Evolutionary conservation across 192 early-diverging fungal species (phyloP), one percentile per base, ranked within the genome.

Genomic region (Coemansia sp.): DNA sequence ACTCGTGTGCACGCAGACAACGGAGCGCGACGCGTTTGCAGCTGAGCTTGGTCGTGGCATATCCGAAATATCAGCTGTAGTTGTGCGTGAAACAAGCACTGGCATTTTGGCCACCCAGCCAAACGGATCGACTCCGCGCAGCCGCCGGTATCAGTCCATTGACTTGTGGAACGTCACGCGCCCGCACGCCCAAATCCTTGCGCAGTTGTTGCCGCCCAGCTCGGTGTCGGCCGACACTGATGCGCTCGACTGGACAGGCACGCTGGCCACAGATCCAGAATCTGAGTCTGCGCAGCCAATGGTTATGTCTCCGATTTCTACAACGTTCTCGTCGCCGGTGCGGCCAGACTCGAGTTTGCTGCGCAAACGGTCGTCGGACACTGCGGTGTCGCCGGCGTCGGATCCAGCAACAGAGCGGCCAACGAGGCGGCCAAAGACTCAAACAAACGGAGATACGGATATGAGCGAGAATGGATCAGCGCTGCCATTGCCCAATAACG

Each of bases 331-430:
- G 52, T 54, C 52, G 52, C 52, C 52, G 14, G 9, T 28, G n/a
- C 36, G 23, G 23, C n/a, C 63, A 53, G 25, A 50, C 1, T 53
- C n/a, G 52, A 44, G 12, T 20, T 55, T 64, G 36, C 36, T 52
- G 36, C 67, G 64, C 57, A 80, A 80, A 57, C 62, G 71, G n/a
- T 31, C 67, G 22, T 74, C 77, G 0, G 70, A 78, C 0, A 34
- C 3, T n/a, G 63, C 36, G 1, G 46, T 47, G 14, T 65, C 66
- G 12, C 59, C 75, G 20, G 28, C 37, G 0, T 5, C 53, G 1
- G 66, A 74, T 3, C 5, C 51, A 9, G 47, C 26, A 11, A 7
- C 26, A 7, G 51, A 61, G 55, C 64, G 57, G 12, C 71, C 68
- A 8, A 36, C 65, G 8, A 60, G 65, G 11, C 40, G 68, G 0